Base-by-base conservation (phyloP, 768 basidiomycete species). In the Tricholoma hemisulphureum region DNA sequence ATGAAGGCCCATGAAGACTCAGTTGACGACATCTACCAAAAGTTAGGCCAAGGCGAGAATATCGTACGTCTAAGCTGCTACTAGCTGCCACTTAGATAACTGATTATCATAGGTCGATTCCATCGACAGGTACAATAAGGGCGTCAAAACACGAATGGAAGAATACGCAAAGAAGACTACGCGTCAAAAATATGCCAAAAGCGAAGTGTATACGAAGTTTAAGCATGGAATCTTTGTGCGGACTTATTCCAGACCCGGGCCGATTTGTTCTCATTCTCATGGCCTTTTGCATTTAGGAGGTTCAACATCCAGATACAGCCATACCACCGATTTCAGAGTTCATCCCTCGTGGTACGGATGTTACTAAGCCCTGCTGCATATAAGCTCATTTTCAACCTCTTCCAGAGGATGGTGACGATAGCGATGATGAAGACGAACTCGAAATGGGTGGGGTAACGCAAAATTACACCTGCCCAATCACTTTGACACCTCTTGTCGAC, bases 381-480 rank as follows among this genome's bases (percentile, higher is more conserved):
- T 24, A 53, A 45, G 7, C n/a, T 24, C 16, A 34, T 34, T 32
- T 50, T 14, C n/a, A n/a, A 51, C 31, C 51, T 14, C 39, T 13
- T 54, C n/a, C 69, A 94, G 93, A 94, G 81, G 79, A 83, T 39
- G 91, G 85, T 9, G 92, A 93, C 60, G 85, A 81, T 28, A 91
- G 88, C 54, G 91, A 91, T 57, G 86, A 87, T 52, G 95, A 95
- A 29, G 91, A 94, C 53, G 95, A 97, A 11, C 72, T 98, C 29
- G 89, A 94, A 71, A 77, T 96, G 51, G 95, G 95, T 53, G 94
- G 93, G 23, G 80, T 87, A 26, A 89, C 86, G 6, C 89, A 91
- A 66, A 87, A 86, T 64, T 93, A 87, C 77, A 88, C 84, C 55
- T 96, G 94, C 63, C 95, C 94, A 2, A 75, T 98, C 51, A 86